These are phyloP conservation scores for Diplodia corticola DNA, from an alignment of 2,329 filamentous ascomycete species.

Conservation along the genomic window DNA sequence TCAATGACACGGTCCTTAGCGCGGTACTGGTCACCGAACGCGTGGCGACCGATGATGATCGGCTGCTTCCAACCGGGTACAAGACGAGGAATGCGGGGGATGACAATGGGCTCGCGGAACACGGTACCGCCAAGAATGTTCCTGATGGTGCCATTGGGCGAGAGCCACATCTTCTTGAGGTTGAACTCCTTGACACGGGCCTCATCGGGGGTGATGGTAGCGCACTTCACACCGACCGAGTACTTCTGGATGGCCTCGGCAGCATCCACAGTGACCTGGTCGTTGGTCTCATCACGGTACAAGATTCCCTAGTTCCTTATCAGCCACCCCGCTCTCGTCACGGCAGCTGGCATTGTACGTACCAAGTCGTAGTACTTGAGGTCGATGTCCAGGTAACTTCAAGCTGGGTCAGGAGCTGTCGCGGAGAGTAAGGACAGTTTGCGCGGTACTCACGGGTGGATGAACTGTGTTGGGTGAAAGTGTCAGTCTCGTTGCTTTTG, in stretches of 20 bases:
- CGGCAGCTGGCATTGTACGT: slow-evolving; percentile 27
- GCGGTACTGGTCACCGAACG: slow-evolving; percentile 97
- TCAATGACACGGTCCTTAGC: slow-evolving; percentile 87
- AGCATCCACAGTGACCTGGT: slow-evolving; percentile 91
- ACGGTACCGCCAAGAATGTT: slow-evolving; percentile 85
- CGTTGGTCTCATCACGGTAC: slow-evolving; percentile 94
- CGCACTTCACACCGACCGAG: slow-evolving; percentile 97
- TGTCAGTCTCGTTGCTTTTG: neutral
- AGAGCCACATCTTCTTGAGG: slow-evolving; percentile 99
- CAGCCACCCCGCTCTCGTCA: slow-evolving; percentile 16
- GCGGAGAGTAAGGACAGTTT: neutral
- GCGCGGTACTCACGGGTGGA: slow-evolving; percentile 62
- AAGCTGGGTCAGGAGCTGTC: slow-evolving; percentile 21
- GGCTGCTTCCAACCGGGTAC: slow-evolving; percentile 98
- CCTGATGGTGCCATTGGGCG: slow-evolving; percentile 85
- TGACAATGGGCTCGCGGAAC: slow-evolving; percentile 98
- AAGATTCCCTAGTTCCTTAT: slow-evolving; percentile 63
- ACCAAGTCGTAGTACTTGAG: slow-evolving; percentile 94
- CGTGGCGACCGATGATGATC: slow-evolving; percentile 98
- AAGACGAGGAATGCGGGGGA: slow-evolving; percentile 86
- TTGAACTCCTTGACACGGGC: slow-evolving; percentile 96
- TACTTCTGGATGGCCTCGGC: slow-evolving; percentile 99
- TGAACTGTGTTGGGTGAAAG: slow-evolving; percentile 59
- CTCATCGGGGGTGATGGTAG: slow-evolving; percentile 98
- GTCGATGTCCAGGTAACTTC: slow-evolving; percentile 85